Evolutionary conservation across 768 basidiomycete genomes (phyloP).

Genomic region (Thelephora ganbajun): DNA sequence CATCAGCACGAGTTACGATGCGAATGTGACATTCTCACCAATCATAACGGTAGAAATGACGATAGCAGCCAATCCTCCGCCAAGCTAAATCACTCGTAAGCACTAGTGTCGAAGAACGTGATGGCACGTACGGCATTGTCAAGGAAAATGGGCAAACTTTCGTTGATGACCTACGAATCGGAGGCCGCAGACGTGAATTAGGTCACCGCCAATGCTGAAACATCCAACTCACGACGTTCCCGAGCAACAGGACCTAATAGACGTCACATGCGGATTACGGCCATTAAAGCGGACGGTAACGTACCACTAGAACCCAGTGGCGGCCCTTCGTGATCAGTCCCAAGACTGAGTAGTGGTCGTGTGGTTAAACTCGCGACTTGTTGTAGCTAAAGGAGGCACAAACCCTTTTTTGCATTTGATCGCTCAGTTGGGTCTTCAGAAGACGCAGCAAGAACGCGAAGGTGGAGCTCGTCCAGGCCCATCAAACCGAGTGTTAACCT

Average conservation of each 20-base stretch:
- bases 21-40: conserved; percentile 23
- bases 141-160: conserved; percentile 72
- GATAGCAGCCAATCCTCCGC: conserved; percentile 65
- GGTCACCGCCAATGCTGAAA: background rate
- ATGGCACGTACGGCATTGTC: conserved; percentile 43
- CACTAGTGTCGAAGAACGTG: background rate
- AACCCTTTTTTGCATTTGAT: conserved; percentile 58
- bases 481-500: conserved; percentile 86
- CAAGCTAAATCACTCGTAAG: conserved; percentile 21
- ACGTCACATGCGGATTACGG: background rate
- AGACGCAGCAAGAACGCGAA: conserved; percentile 71
- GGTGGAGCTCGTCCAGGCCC: conserved; percentile 86
- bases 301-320: conserved; percentile 83
- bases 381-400: background rate
- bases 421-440: conserved; percentile 63
- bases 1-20: background rate
- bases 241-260: conserved; percentile 62
- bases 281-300: conserved; percentile 10
- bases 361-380: background rate
- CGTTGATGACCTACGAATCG: conserved; percentile 51
- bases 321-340: conserved; percentile 33
- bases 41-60: conserved; percentile 68
- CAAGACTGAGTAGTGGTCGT: conserved; percentile 22
- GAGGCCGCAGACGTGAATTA: background rate
- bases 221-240: conserved; percentile 58